Conservation (phyloP, 768 basidiomycete genomes). For the Sporobolomyces roseus region DNA sequence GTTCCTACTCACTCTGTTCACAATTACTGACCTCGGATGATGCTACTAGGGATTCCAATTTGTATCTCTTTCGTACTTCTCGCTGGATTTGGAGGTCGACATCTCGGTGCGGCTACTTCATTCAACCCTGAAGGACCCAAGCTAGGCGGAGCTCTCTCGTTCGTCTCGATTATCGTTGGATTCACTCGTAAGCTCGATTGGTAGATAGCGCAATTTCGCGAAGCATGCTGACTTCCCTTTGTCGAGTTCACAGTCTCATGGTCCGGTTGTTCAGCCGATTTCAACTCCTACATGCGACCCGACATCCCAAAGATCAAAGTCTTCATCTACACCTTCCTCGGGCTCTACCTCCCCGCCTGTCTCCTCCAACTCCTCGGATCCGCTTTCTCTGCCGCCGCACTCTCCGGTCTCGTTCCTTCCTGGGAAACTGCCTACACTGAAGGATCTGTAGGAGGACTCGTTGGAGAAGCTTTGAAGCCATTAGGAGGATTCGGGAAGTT, state of each 20-base stretch:
- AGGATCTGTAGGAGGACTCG: constrained; percentile 53
- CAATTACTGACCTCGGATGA: not conserved
- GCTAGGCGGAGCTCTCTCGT: constrained; percentile 59
- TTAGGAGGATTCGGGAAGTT: constrained; percentile 53
- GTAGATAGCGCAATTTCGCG: no score
- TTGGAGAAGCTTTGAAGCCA: constrained; percentile 51
- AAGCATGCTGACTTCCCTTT: no score
- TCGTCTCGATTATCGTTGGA: constrained; percentile 67
- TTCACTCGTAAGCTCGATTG: constrained; percentile 52
- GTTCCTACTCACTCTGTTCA: no score
- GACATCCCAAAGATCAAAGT: constrained; percentile 52
- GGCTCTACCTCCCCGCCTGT: constrained; percentile 58
- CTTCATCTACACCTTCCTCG: constrained; percentile 64
- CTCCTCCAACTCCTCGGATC: constrained; percentile 62
- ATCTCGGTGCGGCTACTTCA: constrained; percentile 56
- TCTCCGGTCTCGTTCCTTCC: constrained; percentile 46
- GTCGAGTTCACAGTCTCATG: constrained; percentile 55
- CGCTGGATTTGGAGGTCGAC: constrained; percentile 68
- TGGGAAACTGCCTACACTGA: constrained; percentile 50
- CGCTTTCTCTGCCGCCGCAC: constrained; percentile 60
- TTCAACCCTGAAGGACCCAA: constrained; percentile 55
- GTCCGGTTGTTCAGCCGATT: constrained; percentile 58
- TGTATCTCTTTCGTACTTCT: constrained; percentile 68
- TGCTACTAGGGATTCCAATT: constrained; percentile 63
- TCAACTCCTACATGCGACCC: constrained; percentile 63